These are phyloP conservation scores for Aspergillus sp. DNA, from an alignment of 2,329 filamentous ascomycete species.

Conservation along the genomic window DNA sequence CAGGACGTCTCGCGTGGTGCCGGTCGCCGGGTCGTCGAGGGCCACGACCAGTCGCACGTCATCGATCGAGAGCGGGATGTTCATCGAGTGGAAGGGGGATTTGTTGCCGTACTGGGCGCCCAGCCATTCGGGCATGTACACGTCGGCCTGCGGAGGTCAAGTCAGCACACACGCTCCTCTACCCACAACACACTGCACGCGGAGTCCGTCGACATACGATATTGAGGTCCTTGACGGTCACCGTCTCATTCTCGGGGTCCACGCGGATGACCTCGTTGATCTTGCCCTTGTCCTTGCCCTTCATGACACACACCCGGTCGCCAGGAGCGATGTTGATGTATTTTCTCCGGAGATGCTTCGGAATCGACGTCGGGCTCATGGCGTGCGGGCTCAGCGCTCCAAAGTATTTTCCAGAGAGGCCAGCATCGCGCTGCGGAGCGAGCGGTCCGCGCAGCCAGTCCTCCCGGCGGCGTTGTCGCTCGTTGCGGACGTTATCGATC, in stretches of 20 bases:
- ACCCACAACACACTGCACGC: not conserved
- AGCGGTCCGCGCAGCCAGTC: slow-evolving; percentile 77
- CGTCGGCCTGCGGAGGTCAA: slow-evolving; percentile 37
- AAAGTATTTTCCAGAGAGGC: slow-evolving; percentile 56
- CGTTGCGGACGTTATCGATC: slow-evolving; percentile 43
- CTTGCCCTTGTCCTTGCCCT: slow-evolving; percentile 76
- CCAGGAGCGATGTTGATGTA: slow-evolving; percentile 63
- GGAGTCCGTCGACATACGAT: slow-evolving; percentile 48
- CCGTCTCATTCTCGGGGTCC: slow-evolving; percentile 53
- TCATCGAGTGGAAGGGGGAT: slow-evolving; percentile 47
- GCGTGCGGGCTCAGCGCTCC: slow-evolving; percentile 52
- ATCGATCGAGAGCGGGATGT: slow-evolving; percentile 63
- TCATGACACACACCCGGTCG: slow-evolving; percentile 79
- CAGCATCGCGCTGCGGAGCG: slow-evolving; percentile 73
- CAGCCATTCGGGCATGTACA: slow-evolving; percentile 40
- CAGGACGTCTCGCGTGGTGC: slow-evolving; percentile 69
- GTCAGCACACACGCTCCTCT: not conserved
- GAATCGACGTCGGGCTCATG: slow-evolving; percentile 39
- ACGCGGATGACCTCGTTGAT: slow-evolving; percentile 71
- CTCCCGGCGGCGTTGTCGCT: slow-evolving; percentile 62
- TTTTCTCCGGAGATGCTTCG: slow-evolving; percentile 38
- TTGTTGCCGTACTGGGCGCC: slow-evolving; percentile 37
- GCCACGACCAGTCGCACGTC: slow-evolving; percentile 80
- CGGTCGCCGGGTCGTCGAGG: slow-evolving; percentile 64
- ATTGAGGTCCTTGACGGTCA: slow-evolving; percentile 63